Base-by-base conservation (phyloP, 202 grass and related monocot species). In the Bolboschoenoplectus hybrid region DNA sequence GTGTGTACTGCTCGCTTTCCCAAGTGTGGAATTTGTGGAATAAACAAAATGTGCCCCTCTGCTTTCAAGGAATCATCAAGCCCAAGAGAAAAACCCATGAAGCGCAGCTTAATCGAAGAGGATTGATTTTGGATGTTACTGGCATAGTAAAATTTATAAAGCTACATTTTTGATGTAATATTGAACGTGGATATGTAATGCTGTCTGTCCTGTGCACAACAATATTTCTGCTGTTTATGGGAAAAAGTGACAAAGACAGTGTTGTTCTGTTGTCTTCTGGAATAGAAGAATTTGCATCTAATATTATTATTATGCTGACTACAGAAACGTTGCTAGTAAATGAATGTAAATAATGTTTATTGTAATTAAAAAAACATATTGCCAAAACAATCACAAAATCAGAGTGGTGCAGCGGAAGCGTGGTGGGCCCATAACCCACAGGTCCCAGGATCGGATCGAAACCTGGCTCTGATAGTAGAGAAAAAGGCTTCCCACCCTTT, bases 401-500 rank as follows among this genome's bases (percentile, higher is more conserved):
- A 91, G 69, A 94, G 89, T 91, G 92, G 86, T 68, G 88, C 85
- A 92, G 87, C 79, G 85, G 86, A 87, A 91, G 91, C 80, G 80
- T 92, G 93, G 89, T 95, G 90, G 85, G 89, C 90, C 90, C 90
- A 91, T 94, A 91, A 97, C 89, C 89, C 87, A 91, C 88, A 89
- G 88, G 84, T 97, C 85, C 65, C 65, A 92, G 90, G 86, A 90
- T 91, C 89, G 90, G 86, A 90, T 91, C 89, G 89, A 91, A 91
- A 89, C 86, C 73, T 90, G 84, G 84, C 79, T 91, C 52, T 92
- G 85, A 91, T 89, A 89, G 2, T 19, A 9, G 10, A 78, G 49
- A 68, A 16, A 17, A 16, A 26, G 26, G 10, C 10, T 40, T 67
- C 12, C 36, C 66, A n/a, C 5, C 8, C 12, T 16, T 69, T 69